phyloP scores from a whole-genome alignment of 148 eudicot genomes.

The Dysphania ambrosioides region DNA sequence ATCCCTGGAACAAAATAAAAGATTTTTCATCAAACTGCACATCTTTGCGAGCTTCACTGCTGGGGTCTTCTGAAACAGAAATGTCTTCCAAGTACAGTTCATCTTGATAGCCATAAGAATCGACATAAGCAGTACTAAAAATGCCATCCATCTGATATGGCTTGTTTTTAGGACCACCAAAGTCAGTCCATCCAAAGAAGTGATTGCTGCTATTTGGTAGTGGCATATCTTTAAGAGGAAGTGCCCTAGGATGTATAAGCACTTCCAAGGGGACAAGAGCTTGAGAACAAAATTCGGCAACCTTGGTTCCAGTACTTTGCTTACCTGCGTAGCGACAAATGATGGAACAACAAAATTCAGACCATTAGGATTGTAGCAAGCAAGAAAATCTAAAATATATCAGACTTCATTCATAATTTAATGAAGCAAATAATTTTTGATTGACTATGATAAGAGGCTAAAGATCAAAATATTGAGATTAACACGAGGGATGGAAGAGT shows the following conservation, averaged over 20 bases:
- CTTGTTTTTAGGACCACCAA: constrained; percentile 27
- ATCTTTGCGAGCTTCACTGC: constrained; percentile 19
- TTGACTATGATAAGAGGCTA: no score
- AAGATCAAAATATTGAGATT: background rate
- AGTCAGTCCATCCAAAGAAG: constrained; percentile 22
- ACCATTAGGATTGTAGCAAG: background rate
- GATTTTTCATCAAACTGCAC: constrained; percentile 12
- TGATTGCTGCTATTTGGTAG: constrained; percentile 19
- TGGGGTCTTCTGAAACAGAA: constrained; percentile 33
- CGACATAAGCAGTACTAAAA: constrained; percentile 19
- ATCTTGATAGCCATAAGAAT: constrained; percentile 48
- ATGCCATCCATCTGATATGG: constrained; percentile 21
- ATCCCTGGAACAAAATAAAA: constrained; percentile 18
- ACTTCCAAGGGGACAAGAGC: constrained; percentile 75
- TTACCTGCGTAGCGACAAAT: constrained; percentile 42
- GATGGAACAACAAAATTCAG: background rate
- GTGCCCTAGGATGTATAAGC: constrained; percentile 76
- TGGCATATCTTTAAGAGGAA: constrained; percentile 51
- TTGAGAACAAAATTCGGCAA: constrained; percentile 67
- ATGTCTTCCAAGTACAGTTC: constrained; percentile 43
- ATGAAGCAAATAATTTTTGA: no score
- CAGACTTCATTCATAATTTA: no score
- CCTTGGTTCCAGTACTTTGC: constrained; percentile 57
- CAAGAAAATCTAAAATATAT: background rate
- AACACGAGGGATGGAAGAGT: background rate